These are phyloP conservation scores for Helichrysum umbraculigerum DNA, from an alignment of 129 eudicot genomes.

Conservation along the genomic window DNA sequence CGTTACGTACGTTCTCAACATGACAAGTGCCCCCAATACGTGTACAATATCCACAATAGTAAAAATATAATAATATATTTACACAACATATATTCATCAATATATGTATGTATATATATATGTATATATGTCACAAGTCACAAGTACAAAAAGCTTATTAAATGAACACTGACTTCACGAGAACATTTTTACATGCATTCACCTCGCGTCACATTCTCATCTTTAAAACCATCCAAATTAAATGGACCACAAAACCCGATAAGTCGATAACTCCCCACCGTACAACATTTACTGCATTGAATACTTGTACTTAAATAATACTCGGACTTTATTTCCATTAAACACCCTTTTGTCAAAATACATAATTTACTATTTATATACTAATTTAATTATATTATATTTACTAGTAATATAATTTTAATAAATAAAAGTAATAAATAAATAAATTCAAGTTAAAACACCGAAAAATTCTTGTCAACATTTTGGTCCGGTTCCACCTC, in stretches of 20 bases:
- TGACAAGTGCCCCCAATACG: neutral
- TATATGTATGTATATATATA: no score
- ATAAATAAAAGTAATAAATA: neutral
- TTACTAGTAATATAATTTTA: no score
- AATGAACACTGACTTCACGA: neutral
- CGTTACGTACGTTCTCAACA: neutral
- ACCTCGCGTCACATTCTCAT: constrained; percentile 1
- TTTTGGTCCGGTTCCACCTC: constrained; percentile 8
- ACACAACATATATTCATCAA: no score
- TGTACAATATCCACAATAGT: neutral
- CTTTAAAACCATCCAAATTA: neutral
- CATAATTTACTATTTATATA: no score
- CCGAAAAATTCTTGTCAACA: constrained; percentile 22
- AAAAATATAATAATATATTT: no score
- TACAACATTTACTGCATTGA: constrained; percentile 20
- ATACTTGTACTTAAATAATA: constrained; percentile 23
- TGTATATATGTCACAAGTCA: neutral
- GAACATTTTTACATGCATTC: neutral
- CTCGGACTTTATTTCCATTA: constrained; percentile 17
- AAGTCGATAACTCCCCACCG: neutral
- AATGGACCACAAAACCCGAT: neutral
- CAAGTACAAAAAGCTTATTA: neutral
- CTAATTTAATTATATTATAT: no score
- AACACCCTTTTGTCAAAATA: constrained; percentile 14
- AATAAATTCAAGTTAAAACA: constrained; percentile 24